Evolutionary conservation across 2,329 filamentous ascomycete genomes (phyloP).

Genomic region (Fusarium sp.): DNA sequence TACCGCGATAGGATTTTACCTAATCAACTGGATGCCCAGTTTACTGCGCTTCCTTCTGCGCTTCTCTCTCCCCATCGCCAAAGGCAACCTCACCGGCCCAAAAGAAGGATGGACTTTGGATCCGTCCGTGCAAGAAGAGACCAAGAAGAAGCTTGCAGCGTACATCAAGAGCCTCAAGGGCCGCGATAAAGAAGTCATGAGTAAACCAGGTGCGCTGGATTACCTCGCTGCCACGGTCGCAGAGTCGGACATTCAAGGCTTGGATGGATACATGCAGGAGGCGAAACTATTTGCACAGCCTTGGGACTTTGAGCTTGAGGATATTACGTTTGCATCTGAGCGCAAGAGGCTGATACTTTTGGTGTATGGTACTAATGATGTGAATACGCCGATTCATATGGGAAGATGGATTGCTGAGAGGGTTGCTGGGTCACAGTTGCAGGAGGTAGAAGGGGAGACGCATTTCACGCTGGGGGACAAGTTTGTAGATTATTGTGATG

Average conservation of each 20-base stretch:
- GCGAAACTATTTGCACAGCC: constrained; percentile 1
- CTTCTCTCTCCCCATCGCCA: constrained; percentile 2
- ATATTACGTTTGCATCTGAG: constrained; percentile 19
- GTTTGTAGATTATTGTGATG: constrained; percentile 21
- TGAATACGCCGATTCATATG: constrained; percentile 27
- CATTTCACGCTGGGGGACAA: constrained; percentile 13
- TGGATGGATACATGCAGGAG: constrained; percentile 13
- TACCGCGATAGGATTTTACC: constrained; percentile 4
- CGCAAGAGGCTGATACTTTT: constrained; percentile 13
- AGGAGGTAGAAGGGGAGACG: constrained; percentile 19
- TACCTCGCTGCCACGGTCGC: constrained; percentile 2
- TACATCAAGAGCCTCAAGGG: constrained; percentile 8
- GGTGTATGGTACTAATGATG: constrained; percentile 18
- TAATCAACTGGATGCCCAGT: constrained; percentile 19
- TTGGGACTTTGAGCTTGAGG: constrained; percentile 21
- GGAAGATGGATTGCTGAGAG: constrained; percentile 21
- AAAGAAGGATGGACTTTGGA: constrained; percentile 7
- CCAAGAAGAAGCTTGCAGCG: constrained; percentile 6
- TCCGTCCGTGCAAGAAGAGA: not conserved
- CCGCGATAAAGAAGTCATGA: constrained; percentile 15
- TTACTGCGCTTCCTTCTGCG: constrained; percentile 12
- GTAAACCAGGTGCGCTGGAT: not conserved
- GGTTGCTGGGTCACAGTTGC: constrained; percentile 11
- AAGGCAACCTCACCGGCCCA: constrained; percentile 2
- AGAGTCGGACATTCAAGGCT: constrained; percentile 20